Evolutionary conservation across 805 yeast genomes (phyloP), one percentile per base, ranked within the genome.

Genomic region (Wickerhamiella nectarea): DNA sequence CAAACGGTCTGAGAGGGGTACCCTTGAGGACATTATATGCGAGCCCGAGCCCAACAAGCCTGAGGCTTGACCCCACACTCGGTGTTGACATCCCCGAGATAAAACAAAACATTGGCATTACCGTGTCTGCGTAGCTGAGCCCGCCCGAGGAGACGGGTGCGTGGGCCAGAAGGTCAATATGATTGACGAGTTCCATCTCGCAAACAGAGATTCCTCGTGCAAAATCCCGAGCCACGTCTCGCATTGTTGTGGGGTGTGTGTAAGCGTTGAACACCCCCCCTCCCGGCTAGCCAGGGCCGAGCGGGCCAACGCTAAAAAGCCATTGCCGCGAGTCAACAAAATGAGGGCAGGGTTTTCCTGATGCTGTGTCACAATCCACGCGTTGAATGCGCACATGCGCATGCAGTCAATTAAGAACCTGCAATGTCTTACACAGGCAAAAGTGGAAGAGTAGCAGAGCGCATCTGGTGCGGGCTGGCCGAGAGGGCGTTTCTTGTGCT

Each of bases 71-170:
- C 19, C 38, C 29, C 36, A 46, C 34, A 2, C 54, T 46, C 18
- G 49, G 48, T 4, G 44, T 42, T 15, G 50, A 46, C 56, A 57
- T 51, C 5, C 63, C 63, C 3, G 56, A 41, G 20, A 58, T 45
- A 34, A 58, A 57, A 20, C 55, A 52, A 34, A 56, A 54, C 15
- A 54, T 48, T 11, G 63, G 63, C 41, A 58, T 51, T 18, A 59
- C 48, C 7, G 62, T 56, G 43, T 55, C 60, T 33, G 57, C 58
- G 41, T 52, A 54, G 12, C 58, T 50, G 34, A 57, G 44, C 6
- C 48, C 34, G 29, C 53, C 47, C 18, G 46, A 46, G 4, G 52
- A 52, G 4, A 53, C 38, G 4, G 51, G 43, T 6, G 59, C 56
- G 39, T 57, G 59, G 7, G 43, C 38, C 26, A 54, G 36, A 15